Conservation (phyloP, 1,284 basidiomycete genomes). For the Cutaneotrichosporon sp. region DNA sequence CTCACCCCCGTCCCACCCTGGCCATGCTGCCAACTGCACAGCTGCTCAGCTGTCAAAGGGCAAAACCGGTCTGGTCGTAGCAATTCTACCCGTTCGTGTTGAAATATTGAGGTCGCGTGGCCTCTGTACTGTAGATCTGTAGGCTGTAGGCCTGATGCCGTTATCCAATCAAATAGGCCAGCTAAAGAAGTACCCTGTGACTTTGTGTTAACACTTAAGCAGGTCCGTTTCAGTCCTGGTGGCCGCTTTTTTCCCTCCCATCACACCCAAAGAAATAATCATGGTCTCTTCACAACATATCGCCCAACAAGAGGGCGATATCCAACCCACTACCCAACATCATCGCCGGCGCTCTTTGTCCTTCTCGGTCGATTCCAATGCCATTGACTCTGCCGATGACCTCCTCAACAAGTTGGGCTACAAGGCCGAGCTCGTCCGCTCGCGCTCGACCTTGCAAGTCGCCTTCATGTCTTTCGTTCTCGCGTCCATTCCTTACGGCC, state of each 20-base stretch:
- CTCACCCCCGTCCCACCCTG: too few species aligned
- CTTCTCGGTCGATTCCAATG: too few species aligned
- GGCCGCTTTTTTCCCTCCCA: not conserved
- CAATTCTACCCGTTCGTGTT: too few species aligned
- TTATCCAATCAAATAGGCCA: not conserved
- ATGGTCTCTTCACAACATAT: not conserved
- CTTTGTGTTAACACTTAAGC: not conserved
- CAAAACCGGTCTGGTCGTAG: too few species aligned
- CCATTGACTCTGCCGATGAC: constrained; percentile 18
- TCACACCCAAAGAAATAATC: not conserved
- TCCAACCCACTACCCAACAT: too few species aligned
- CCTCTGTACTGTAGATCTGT: not conserved
- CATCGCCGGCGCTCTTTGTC: too few species aligned
- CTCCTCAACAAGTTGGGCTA: constrained; percentile 21
- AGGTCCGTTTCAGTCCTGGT: not conserved
- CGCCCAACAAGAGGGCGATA: not conserved
- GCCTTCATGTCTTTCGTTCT: constrained; percentile 36
- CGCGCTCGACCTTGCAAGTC: constrained; percentile 15
- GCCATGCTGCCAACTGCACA: too few species aligned
- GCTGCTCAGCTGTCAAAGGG: too few species aligned
- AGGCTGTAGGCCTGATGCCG: not conserved
- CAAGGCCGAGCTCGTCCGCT: constrained; percentile 17
- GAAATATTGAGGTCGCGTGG: too few species aligned
- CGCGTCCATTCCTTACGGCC: constrained; percentile 34
- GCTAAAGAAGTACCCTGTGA: not conserved